Percentiles rank a stretch among this genome's conserved stretches.
Conservation (phyloP, 2,329 filamentous ascomycete species). For the Intubia oerlemansii region DNA sequence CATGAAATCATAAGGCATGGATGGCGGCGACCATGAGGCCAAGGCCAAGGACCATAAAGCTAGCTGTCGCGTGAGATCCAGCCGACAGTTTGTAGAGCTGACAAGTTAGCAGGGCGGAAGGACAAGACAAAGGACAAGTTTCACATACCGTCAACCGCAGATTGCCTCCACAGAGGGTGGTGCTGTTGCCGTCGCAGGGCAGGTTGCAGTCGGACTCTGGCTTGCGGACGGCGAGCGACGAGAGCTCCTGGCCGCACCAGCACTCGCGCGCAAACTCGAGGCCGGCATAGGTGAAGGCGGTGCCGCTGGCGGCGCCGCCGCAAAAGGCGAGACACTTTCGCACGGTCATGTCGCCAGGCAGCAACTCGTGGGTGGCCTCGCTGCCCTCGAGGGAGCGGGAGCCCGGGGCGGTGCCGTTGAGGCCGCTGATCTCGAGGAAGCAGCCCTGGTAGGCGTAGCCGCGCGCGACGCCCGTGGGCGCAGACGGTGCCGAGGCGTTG, state of each 20-base stretch:
- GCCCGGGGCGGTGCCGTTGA: slow-evolving; percentile 17
- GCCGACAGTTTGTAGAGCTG: slow-evolving; percentile 8
- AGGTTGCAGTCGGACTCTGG: slow-evolving; percentile 26
- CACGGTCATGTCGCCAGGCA: slow-evolving; percentile 27
- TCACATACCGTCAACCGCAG: slow-evolving; percentile 24
- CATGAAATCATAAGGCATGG: background rate
- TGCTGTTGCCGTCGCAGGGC: slow-evolving; percentile 29
- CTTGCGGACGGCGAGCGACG: slow-evolving; percentile 22
- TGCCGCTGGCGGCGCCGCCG: slow-evolving; percentile 11
- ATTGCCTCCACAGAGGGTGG: slow-evolving; percentile 30
- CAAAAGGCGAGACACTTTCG: slow-evolving; percentile 29
- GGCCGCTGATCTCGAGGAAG: slow-evolving; percentile 32
- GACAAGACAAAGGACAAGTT: background rate
- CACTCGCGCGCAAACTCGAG: slow-evolving; percentile 34
- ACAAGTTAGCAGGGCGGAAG: background rate
- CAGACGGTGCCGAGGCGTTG: slow-evolving; percentile 13
- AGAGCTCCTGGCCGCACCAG: slow-evolving; percentile 33
- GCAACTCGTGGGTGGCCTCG: slow-evolving; percentile 15
- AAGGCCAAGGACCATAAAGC: background rate
- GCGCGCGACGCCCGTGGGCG: slow-evolving; percentile 17
- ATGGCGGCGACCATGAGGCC: background rate
- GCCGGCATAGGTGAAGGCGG: slow-evolving; percentile 26
- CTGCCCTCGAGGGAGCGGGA: slow-evolving; percentile 23
- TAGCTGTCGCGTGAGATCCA: no score
- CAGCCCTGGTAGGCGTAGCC: slow-evolving; percentile 34